Conservation (phyloP, 257 asterid genomes). For the Ligustrum vulgare region DNA sequence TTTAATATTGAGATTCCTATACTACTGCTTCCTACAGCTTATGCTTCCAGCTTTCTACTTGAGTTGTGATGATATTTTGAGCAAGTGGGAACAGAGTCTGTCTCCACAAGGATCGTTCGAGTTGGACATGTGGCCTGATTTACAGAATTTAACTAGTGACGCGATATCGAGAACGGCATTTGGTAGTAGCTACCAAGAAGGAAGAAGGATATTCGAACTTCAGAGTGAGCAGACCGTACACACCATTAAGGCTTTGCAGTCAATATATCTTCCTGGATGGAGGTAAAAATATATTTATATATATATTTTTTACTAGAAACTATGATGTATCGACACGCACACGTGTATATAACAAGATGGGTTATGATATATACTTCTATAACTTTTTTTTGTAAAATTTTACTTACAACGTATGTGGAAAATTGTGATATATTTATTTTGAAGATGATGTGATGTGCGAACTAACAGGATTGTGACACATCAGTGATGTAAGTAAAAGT, state of each 20-base stretch:
- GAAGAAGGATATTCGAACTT: constrained; percentile 42
- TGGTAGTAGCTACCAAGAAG: constrained; percentile 58
- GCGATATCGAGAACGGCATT: constrained; percentile 60
- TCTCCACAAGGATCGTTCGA: constrained; percentile 40
- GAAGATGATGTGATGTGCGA: too few relatives aligned
- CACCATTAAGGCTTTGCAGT: constrained; percentile 9
- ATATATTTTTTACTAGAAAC: too few relatives aligned
- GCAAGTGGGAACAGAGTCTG: constrained; percentile 37
- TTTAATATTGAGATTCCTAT: not conserved
- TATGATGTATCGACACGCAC: too few relatives aligned
- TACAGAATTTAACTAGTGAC: constrained; percentile 38
- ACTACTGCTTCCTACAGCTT: constrained; percentile 24
- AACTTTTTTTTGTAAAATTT: too few relatives aligned
- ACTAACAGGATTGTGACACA: too few relatives aligned
- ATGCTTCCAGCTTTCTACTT: constrained; percentile 51
- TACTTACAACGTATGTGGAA: too few relatives aligned
- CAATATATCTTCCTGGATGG: constrained; percentile 43
- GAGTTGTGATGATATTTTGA: constrained; percentile 46
- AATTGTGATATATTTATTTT: too few relatives aligned
- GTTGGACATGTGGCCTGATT: constrained; percentile 54
- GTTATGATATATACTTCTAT: too few relatives aligned
- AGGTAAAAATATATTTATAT: constrained; percentile 36
- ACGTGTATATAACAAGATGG: too few relatives aligned
- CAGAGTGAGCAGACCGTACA: constrained; percentile 40
- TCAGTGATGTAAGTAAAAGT: too few relatives aligned